Conservation (phyloP, 129 eudicot species). For the Saussurea involucrata region DNA sequence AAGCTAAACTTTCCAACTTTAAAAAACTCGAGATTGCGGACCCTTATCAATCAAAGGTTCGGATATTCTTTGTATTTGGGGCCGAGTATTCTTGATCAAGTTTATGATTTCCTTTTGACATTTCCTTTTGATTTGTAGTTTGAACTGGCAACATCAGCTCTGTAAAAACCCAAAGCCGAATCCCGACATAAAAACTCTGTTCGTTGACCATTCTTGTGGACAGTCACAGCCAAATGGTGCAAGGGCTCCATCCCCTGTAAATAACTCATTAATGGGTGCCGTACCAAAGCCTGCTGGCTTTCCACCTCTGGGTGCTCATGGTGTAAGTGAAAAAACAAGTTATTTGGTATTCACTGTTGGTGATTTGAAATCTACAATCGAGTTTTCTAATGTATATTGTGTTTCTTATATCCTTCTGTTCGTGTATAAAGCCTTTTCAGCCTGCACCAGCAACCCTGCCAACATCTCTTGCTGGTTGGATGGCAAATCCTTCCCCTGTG, state of each 20-base stretch:
- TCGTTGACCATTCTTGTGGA: constrained; percentile 91
- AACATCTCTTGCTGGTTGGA: constrained; percentile 83
- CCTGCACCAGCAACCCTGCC: constrained; percentile 68
- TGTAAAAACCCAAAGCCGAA: constrained; percentile 87
- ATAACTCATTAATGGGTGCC: constrained; percentile 65
- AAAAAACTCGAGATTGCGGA: constrained; percentile 70
- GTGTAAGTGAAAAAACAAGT: constrained; percentile 48
- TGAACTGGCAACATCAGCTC: constrained; percentile 93
- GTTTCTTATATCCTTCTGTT: not conserved
- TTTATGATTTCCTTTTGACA: constrained; percentile 12
- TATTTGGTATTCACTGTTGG: not conserved
- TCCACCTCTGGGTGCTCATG: constrained; percentile 81
- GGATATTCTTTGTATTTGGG: not conserved
- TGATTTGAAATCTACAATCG: not conserved
- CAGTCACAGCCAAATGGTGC: constrained; percentile 88
- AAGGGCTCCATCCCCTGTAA: constrained; percentile 82
- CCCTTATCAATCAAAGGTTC: constrained; percentile 79
- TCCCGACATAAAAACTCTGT: constrained; percentile 83
- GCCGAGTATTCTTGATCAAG: not conserved
- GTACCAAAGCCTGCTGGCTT: constrained; percentile 80
- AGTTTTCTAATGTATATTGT: not conserved
- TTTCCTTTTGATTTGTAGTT: constrained; percentile 37
- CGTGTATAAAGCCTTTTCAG: constrained; percentile 69
- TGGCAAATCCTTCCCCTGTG: constrained; percentile 74
- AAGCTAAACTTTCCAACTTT: constrained; percentile 61